Conservation (phyloP, 140 eudicot genomes). For the Ambrosia hybrid region DNA sequence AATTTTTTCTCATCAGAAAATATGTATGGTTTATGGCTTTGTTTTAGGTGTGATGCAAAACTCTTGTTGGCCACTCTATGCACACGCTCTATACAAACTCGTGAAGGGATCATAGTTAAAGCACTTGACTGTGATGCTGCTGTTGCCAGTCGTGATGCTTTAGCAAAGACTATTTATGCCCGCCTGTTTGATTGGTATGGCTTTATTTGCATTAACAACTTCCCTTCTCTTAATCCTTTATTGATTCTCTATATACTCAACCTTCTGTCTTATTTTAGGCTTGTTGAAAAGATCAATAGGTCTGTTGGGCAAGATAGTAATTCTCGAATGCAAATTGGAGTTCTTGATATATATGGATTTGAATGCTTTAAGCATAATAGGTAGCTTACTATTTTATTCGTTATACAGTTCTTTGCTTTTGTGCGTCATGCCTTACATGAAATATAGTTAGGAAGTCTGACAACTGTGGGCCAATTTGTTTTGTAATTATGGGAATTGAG, state of each 20-base stretch:
- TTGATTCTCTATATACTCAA: constrained; percentile 9
- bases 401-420: constrained; percentile 17
- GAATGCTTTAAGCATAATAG: constrained; percentile 93
- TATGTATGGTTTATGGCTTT: constrained; percentile 15
- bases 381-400: constrained; percentile 24
- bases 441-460: no score
- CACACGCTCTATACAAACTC: constrained; percentile 92
- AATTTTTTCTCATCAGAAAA: constrained; percentile 4
- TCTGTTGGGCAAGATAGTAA: constrained; percentile 95
- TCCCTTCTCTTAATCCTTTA: not conserved
- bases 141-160: constrained; percentile 92
- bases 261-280: constrained; percentile 56
- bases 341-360: constrained; percentile 94
- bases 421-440: constrained; percentile 2
- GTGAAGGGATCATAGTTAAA: constrained; percentile 80
- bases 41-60: constrained; percentile 72
- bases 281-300: constrained; percentile 89
- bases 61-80: constrained; percentile 76
- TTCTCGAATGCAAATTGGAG: constrained; percentile 85
- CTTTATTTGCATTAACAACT: not conserved
- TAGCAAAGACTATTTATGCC: constrained; percentile 93
- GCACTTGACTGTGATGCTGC: constrained; percentile 94
- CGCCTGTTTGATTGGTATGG: constrained; percentile 92
- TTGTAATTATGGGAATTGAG: no score
- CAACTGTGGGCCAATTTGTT: no score